These are phyloP conservation scores for Hygrocybe punicea DNA, from an alignment of 768 basidiomycete species.

Conservation along the genomic window DNA sequence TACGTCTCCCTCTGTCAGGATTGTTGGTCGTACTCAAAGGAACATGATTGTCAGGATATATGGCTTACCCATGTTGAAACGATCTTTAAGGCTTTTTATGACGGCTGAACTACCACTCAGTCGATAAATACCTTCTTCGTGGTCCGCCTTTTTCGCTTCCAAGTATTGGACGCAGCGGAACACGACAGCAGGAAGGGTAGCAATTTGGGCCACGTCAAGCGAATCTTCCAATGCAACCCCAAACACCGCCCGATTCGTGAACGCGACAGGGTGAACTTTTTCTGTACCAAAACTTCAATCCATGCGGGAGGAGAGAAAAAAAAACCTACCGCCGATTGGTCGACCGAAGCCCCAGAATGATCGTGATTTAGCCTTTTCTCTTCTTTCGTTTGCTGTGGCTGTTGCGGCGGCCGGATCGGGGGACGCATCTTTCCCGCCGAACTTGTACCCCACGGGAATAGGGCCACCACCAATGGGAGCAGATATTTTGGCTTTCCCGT, in stretches of 20 bases:
- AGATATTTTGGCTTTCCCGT: constrained; percentile 80
- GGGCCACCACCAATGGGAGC: constrained; percentile 81
- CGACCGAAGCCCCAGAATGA: constrained; percentile 92
- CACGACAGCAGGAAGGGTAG: constrained; percentile 87
- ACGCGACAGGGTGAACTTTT: constrained; percentile 32
- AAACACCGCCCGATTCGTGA: constrained; percentile 73
- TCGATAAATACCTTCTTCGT: constrained; percentile 97
- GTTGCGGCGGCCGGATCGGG: constrained; percentile 36
- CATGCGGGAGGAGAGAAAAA: constrained; percentile 8
- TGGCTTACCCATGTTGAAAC: constrained; percentile 80
- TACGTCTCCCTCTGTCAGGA: constrained; percentile 83
- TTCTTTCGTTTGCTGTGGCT: constrained; percentile 53
- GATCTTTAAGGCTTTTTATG: constrained; percentile 89
- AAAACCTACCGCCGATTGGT: constrained; percentile 43
- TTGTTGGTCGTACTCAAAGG: constrained; percentile 7
- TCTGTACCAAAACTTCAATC: constrained; percentile 33
- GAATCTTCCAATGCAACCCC: constrained; percentile 85
- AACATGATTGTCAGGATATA: constrained; percentile 8
- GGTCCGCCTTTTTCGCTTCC: constrained; percentile 88
- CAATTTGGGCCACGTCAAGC: constrained; percentile 84
- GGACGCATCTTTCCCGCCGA: constrained; percentile 68
- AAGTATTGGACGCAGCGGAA: constrained; percentile 95
- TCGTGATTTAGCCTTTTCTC: constrained; percentile 89
- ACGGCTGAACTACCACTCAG: constrained; percentile 92
- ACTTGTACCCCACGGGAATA: constrained; percentile 88